A percentile compares a stretch with the other conserved stretches of the same genome.
phyloP scores from a whole-genome alignment of 106 monocot species.

The Dendrobium chrysotoxum region DNA sequence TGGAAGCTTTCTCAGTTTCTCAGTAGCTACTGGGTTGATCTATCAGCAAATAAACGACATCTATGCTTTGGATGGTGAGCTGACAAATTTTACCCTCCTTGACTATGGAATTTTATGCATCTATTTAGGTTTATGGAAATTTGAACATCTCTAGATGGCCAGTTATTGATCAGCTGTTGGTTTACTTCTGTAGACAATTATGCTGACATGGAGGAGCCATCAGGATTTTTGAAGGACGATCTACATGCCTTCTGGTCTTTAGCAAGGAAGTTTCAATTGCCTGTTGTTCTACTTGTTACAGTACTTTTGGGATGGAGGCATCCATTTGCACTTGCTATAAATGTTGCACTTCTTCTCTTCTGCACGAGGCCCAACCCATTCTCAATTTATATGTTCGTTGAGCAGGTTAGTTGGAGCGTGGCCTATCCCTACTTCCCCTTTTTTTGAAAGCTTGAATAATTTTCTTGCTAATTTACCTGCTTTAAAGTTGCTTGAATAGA shows the following conservation, averaged over 20 bases:
- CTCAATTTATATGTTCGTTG: slow-evolving; percentile 74
- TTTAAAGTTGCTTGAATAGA: neutral
- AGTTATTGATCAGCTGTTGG: neutral
- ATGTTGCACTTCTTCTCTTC: slow-evolving; percentile 57
- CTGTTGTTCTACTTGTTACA: slow-evolving; percentile 42
- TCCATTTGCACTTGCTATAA: slow-evolving; percentile 57
- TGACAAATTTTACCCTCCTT: neutral
- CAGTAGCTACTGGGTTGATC: slow-evolving; percentile 19
- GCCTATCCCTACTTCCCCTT: neutral
- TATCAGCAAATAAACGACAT: slow-evolving; percentile 13
- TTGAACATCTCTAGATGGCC: neutral
- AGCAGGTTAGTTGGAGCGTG: slow-evolving; percentile 43
- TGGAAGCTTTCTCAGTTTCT: slow-evolving; percentile 37
- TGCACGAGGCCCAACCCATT: slow-evolving; percentile 71
- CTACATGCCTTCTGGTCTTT: slow-evolving; percentile 45
- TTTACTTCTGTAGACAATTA: slow-evolving; percentile 17
- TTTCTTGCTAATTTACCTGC: neutral
- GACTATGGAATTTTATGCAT: slow-evolving; percentile 2
- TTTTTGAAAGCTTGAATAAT: neutral
- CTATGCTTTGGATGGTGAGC: slow-evolving; percentile 52
- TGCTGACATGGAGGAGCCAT: slow-evolving; percentile 23
- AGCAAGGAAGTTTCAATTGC: slow-evolving; percentile 62
- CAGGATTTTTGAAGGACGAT: slow-evolving; percentile 47
- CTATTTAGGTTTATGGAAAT: neutral
- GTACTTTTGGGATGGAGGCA: slow-evolving; percentile 55